Percentiles rank a stretch among this genome's conserved stretches.
Conservation (phyloP, 257 asterid genomes). For the Plantago elongata region DNA sequence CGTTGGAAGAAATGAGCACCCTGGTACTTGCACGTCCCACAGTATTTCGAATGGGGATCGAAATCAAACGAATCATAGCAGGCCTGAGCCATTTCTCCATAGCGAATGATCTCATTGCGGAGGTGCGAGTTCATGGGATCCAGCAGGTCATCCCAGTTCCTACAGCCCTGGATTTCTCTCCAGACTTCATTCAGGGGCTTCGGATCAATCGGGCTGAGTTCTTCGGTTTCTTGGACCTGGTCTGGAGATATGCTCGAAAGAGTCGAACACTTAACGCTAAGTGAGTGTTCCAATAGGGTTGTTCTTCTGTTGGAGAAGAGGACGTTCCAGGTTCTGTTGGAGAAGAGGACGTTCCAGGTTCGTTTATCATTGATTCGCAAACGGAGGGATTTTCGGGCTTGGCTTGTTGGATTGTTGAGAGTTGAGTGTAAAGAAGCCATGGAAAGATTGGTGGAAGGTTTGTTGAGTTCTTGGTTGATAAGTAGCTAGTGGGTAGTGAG, state of each 20-base stretch:
- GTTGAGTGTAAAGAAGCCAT: constrained; percentile 42
- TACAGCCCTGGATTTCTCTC: constrained; percentile 53
- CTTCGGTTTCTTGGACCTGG: constrained; percentile 22
- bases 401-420: constrained; percentile 24
- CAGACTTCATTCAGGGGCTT: constrained; percentile 46
- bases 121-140: constrained; percentile 71
- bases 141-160: constrained; percentile 47
- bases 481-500: neutral
- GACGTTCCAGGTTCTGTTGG: constrained; percentile 17
- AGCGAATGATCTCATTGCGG: constrained; percentile 52
- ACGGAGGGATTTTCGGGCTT: constrained; percentile 9
- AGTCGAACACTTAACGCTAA: constrained; percentile 24
- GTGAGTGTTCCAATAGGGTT: neutral
- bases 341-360: constrained; percentile 14
- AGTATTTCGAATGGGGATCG: constrained; percentile 72
- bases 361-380: constrained; percentile 4
- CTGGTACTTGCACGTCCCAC: constrained; percentile 73
- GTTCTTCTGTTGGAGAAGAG: constrained; percentile 11
- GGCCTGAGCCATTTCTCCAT: constrained; percentile 75
- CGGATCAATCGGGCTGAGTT: constrained; percentile 22
- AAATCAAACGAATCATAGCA: constrained; percentile 81
- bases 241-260: constrained; percentile 32
- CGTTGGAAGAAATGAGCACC: constrained; percentile 45
- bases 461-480: neutral
- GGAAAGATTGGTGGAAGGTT: neutral